Conservation (phyloP, 257 asterid genomes). For the Solanum pennellii region DNA sequence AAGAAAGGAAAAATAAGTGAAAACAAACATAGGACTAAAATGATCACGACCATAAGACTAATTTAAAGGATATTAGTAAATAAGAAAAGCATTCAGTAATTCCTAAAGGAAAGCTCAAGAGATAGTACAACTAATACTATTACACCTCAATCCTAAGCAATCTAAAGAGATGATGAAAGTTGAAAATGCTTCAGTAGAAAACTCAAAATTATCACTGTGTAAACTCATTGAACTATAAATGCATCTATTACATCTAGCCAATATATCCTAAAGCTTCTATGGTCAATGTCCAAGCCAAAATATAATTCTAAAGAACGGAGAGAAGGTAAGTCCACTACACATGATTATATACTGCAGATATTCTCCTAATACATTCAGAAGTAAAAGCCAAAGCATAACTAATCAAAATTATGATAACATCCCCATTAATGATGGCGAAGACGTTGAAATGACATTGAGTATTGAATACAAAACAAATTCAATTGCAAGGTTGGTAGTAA, state of each 20-base stretch:
- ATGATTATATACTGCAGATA: neutral
- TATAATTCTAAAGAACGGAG: neutral
- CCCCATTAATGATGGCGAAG: neutral
- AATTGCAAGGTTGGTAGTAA: neutral
- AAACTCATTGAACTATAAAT: neutral
- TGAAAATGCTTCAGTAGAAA: neutral
- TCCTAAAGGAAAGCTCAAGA: neutral
- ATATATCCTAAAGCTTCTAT: neutral
- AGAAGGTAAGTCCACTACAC: neutral
- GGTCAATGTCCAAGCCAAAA: neutral
- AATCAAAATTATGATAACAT: neutral
- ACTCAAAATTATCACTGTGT: neutral
- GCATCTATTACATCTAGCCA: neutral
- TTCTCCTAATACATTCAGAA: neutral
- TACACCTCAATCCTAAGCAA: neutral
- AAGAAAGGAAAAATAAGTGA: neutral
- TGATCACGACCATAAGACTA: neutral
- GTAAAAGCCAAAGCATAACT: neutral
- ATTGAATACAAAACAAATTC: neutral
- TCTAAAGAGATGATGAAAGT: neutral
- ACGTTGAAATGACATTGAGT: neutral
- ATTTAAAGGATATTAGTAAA: neutral
- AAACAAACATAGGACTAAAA: neutral
- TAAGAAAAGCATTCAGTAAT: neutral
- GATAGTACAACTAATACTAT: neutral